phyloP scores from a whole-genome alignment of 345 rosid genomes.

The Syzygium aromaticum region DNA sequence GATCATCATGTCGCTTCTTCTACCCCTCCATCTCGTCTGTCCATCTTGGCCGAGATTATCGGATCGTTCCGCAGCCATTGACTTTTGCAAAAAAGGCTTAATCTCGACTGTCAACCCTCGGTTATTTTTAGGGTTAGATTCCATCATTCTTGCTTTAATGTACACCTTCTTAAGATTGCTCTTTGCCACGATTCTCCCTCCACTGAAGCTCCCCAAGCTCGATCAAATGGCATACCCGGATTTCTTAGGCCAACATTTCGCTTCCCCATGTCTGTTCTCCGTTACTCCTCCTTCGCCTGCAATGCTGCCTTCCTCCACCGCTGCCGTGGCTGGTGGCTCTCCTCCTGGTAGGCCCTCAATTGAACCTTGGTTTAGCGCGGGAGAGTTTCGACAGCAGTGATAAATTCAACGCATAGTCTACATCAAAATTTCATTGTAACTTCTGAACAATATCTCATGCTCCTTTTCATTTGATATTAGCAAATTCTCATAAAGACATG shows the following conservation, averaged over 20 bases:
- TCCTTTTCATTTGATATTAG: not conserved
- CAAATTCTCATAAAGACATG: not conserved
- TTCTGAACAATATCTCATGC: not conserved
- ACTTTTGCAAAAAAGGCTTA: not conserved
- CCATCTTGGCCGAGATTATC: not conserved
- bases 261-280: not conserved
- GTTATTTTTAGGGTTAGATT: not conserved
- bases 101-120: not conserved
- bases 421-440: not conserved
- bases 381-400: not conserved
- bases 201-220: not conserved
- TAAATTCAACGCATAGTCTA: not conserved
- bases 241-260: not conserved
- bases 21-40: not conserved
- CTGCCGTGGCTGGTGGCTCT: not conserved
- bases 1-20: not conserved
- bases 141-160: not conserved
- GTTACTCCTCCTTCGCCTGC: not conserved
- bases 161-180: not conserved
- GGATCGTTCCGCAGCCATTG: not conserved
- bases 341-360: not conserved
- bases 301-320: not conserved
- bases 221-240: not conserved
- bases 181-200: not conserved
- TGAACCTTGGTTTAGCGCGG: not conserved